Base-by-base conservation (phyloP, 495 filamentous ascomycete species). In the Aspergillus asperescens region DNA sequence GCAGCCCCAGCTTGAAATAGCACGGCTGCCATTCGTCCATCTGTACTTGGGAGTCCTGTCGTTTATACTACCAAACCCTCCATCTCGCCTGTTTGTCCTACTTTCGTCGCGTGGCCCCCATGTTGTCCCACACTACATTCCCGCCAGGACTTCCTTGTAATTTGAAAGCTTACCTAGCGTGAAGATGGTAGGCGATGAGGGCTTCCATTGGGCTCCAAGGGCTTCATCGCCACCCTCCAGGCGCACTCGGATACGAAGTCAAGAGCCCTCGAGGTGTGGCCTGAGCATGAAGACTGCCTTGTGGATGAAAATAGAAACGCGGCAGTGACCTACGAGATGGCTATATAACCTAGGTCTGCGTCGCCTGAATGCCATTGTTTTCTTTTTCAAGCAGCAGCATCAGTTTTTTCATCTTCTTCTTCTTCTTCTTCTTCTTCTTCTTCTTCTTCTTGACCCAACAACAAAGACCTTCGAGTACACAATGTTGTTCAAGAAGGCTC, bases 41-140 rank as follows among this genome's bases (percentile, higher is more conserved):
- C 13, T 12, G 22, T 5, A 9, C 39, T 4, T 42, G 39, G 39
- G 19, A 23, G 19, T 42, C 20, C 40, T 16, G 40, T 22, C 12
- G 28, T 10, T 25, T 20, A n/a, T n/a, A n/a, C n/a, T n/a, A n/a
- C n/a, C n/a, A n/a, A n/a, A n/a, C n/a, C n/a, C n/a, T n/a, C 40
- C 22, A 4, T 28, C 40, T 43, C 23, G 40, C 22, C 5, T 27
- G 6, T 24, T 28, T 4, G 40, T 43, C 23, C 24, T 43, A 43
- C 22, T 43, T 28, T 43, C 23, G 22, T 43, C 40, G 40, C 40
- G 40, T 27, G 40, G 40, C 40, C 40, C 40, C 40, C 22, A 16
- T 43, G 12, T 22, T 15, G 12, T 43, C 38, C 23, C 38, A 23
- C 23, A 2, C 38, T 40, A 1, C 4, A 12, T 6, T 18, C 3